Base-by-base conservation (phyloP, 2,329 filamentous ascomycete species). In the Fusarium phyllophilum region DNA sequence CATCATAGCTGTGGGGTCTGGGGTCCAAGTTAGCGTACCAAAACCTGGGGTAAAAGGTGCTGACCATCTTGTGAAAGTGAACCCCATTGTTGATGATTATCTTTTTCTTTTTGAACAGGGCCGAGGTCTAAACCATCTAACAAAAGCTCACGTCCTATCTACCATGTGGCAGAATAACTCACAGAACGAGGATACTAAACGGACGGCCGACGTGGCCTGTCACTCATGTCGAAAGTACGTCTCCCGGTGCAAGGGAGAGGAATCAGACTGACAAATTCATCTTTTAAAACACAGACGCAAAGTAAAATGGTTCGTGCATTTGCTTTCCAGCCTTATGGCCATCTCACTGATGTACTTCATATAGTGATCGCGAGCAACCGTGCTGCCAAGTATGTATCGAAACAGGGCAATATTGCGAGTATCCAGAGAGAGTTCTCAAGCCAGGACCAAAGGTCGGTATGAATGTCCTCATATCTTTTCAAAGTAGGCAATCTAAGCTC, bases 401-500 rank as follows among this genome's bases (percentile, higher is more conserved):
- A 2, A 51, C 29, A 18, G 46, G 29, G 5, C 46, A 51, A 13
- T 33, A 51, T 12, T 51, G 46, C 31, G 22, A 51, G 46, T 51
- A 51, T 33, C 46, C 46, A 24, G 29, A 33, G 6, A 33, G 46
- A 24, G 29, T 33, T 6, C 46, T 51, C 4, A 51, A 51, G 5
- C 46, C 46, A 13, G 46, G 46, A 2, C 46, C 46, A 6, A 51
- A 51, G 11, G 34, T 51, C 0, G 46, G 46, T n/a, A n/a, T n/a
- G n/a, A n/a, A n/a, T n/a, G n/a, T n/a, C n/a, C n/a, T n/a, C n/a
- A n/a, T n/a, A n/a, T n/a, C n/a, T n/a, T n/a, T n/a, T n/a, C n/a
- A n/a, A n/a, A n/a, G n/a, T 7, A 0, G 13, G 11, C 5, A 22
- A 15, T 0, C 0, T 2, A 14, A 7, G 26, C 26, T 48, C 26